phyloP scores from a whole-genome alignment of 495 filamentous ascomycete genomes.

The Astrothelium macrocarpum region DNA sequence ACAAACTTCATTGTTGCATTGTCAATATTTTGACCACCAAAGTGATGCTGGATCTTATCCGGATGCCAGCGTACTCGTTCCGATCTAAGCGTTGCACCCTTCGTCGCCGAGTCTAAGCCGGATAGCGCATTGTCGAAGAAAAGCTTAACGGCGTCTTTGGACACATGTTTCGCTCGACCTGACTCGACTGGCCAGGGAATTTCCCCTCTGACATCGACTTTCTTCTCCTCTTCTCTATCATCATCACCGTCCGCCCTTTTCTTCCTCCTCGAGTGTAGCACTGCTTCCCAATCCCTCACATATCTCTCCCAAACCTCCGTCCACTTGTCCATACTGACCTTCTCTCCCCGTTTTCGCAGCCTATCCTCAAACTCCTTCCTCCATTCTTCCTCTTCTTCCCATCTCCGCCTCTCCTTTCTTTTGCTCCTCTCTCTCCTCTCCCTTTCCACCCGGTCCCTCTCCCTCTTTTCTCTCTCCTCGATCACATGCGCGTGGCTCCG shows the following conservation, averaged over 20 bases:
- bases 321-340: slow-evolving; percentile 42
- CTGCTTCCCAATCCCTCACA: slow-evolving; percentile 47
- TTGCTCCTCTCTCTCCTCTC: slow-evolving; percentile 30
- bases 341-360: slow-evolving; percentile 41
- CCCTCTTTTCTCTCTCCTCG: slow-evolving; percentile 53
- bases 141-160: slow-evolving; percentile 48
- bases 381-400: slow-evolving; percentile 14
- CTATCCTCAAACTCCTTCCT: slow-evolving; percentile 39
- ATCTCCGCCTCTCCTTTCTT: slow-evolving; percentile 26
- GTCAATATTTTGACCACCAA: slow-evolving; percentile 57
- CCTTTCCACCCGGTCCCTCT: slow-evolving; percentile 37
- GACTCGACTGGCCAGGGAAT: slow-evolving; percentile 75
- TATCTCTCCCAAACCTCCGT: slow-evolving; percentile 57
- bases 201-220: slow-evolving; percentile 21
- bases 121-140: slow-evolving; percentile 50
- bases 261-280: slow-evolving; percentile 7
- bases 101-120: slow-evolving; percentile 15
- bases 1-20: slow-evolving; percentile 63
- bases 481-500: slow-evolving; percentile 58
- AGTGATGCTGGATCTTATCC: slow-evolving; percentile 90
- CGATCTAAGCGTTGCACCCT: slow-evolving; percentile 58
- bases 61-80: slow-evolving; percentile 96
- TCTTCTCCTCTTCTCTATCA: slow-evolving; percentile 20
- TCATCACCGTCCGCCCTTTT: slow-evolving; percentile 3
- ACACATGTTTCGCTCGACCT: slow-evolving; percentile 51